Base-by-base conservation (phyloP, 352 stramenopile species). In the Globisporangium nagaii region DNA sequence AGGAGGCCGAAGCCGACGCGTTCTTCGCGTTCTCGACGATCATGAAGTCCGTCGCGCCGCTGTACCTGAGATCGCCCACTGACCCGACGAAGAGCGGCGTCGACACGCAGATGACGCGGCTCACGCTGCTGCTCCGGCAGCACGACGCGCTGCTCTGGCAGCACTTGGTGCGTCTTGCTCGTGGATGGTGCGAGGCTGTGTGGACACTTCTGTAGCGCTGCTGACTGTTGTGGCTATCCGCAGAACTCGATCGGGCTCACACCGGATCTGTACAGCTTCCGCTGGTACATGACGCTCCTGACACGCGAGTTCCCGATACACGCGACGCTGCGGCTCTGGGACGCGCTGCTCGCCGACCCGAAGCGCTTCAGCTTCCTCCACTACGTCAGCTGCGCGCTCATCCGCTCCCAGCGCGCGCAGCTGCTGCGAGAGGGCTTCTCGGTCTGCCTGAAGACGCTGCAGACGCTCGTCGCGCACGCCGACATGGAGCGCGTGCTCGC, bases 221-320 rank as follows among this genome's bases (percentile, higher is more conserved):
- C n/a, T n/a, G n/a, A n/a, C 15, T 56, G 32, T 24, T 11, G 24
- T 66, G 44, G 41, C 34, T 51, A 9, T 40, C 34, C 32, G 30
- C 40, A 89, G 74, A 90, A 90, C 53, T 88, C 72, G 1, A 71
- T 90, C 2, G 76, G 66, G 0, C 44, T 88, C 32, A 74, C 73
- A 1, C 65, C 76, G 3, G 74, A 87, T 35, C 70, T 86, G 37
- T 88, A 87, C 59, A 88, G 65, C 46, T 75, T 86, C 36, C 76
- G 74, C 4, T 90, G 79, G 79, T 90, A 88, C 66, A 87, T 83
- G 68, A 80, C 75, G 19, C 71, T 88, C 0, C 53, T 88, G 10
- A 56, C 67, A 0, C 73, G 76, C 12, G 75, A 90, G 41, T 88
- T 90, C n/a, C 37, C 68, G 9, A 86, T 90, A 62, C 19, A 42